Evolutionary conservation across 1,284 basidiomycete species (phyloP).

Genomic region (Hemileia vastatrix): DNA sequence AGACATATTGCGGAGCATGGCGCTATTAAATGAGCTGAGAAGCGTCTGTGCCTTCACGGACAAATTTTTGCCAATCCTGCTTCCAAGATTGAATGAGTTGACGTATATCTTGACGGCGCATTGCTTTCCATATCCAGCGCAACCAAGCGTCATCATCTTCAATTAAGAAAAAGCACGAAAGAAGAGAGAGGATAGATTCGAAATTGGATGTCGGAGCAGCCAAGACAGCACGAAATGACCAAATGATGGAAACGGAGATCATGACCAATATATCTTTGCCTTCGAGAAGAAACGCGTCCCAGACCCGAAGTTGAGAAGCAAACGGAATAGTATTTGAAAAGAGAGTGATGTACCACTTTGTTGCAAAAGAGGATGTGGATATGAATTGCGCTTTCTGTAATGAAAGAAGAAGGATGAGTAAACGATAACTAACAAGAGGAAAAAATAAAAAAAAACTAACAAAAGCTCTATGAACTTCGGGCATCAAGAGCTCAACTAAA

Average conservation of each 20-base stretch:
- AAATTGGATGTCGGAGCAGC: conserved; percentile 61
- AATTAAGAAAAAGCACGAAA: conserved; percentile 83
- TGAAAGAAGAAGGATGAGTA: not conserved
- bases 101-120: too few species aligned
- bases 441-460: conserved; percentile 44
- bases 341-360: conserved; percentile 98
- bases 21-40: too few species aligned
- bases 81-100: too few species aligned
- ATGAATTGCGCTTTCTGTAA: conserved; percentile 66
- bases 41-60: too few species aligned
- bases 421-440: not conserved
- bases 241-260: conserved; percentile 75
- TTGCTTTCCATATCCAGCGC: too few species aligned
- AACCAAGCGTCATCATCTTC: conserved; percentile 73
- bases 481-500: conserved; percentile 72
- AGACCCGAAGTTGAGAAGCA: conserved; percentile 81
- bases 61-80: too few species aligned
- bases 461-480: conserved; percentile 73
- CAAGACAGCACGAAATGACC: conserved; percentile 66
- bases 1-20: too few species aligned
- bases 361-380: conserved; percentile 85
- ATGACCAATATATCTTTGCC: conserved; percentile 80
- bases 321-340: conserved; percentile 86
- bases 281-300: conserved; percentile 86
- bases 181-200: conserved; percentile 73